A percentile compares a stretch with the other conserved stretches of the same genome.
Evolutionary conservation across 768 basidiomycete genomes (phyloP).

Genomic region (Termitomyces sp.): DNA sequence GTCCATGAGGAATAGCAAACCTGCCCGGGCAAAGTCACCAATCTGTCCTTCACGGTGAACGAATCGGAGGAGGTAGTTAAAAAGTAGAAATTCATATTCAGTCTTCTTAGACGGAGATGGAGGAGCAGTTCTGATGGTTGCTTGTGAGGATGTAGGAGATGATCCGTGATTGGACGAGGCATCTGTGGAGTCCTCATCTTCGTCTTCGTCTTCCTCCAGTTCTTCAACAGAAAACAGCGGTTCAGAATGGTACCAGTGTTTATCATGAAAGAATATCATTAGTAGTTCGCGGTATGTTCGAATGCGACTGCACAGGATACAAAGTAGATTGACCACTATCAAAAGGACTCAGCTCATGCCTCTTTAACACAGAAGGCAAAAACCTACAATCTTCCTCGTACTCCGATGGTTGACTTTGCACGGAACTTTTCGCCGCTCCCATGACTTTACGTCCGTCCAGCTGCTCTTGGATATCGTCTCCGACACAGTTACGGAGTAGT

Average conservation of each 20-base stretch:
- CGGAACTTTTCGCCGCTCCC: slow-evolving; percentile 76
- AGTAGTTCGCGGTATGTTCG: slow-evolving; percentile 83
- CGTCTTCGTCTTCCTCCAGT: slow-evolving; percentile 63
- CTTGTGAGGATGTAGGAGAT: slow-evolving; percentile 61
- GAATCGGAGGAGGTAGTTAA: slow-evolving; percentile 93
- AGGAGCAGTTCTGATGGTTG: slow-evolving; percentile 47
- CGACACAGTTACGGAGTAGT: slow-evolving; percentile 80
- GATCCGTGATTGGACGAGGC: slow-evolving; percentile 21
- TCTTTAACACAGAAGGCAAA: background rate
- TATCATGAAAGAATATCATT: slow-evolving; percentile 97
- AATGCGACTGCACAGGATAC: slow-evolving; percentile 89
- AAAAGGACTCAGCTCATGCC: slow-evolving; percentile 3
- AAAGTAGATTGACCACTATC: slow-evolving; percentile 85
- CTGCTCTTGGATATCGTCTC: slow-evolving; percentile 88
- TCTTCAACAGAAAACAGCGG: slow-evolving; percentile 73
- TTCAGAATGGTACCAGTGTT: slow-evolving; percentile 78
- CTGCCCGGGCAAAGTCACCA: slow-evolving; percentile 90
- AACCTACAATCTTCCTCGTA: slow-evolving; percentile 82
- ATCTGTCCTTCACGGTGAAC: slow-evolving; percentile 92
- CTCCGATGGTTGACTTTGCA: slow-evolving; percentile 71
- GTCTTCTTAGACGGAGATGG: slow-evolving; percentile 45
- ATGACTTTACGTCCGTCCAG: slow-evolving; percentile 74
- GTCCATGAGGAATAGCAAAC: slow-evolving; percentile 91
- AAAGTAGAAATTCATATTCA: slow-evolving; percentile 93
- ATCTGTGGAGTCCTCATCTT: slow-evolving; percentile 42